Evolutionary conservation across 345 rosid species (phyloP), one percentile per base, ranked within the genome.

Genomic region (Euclidium syriacum): DNA sequence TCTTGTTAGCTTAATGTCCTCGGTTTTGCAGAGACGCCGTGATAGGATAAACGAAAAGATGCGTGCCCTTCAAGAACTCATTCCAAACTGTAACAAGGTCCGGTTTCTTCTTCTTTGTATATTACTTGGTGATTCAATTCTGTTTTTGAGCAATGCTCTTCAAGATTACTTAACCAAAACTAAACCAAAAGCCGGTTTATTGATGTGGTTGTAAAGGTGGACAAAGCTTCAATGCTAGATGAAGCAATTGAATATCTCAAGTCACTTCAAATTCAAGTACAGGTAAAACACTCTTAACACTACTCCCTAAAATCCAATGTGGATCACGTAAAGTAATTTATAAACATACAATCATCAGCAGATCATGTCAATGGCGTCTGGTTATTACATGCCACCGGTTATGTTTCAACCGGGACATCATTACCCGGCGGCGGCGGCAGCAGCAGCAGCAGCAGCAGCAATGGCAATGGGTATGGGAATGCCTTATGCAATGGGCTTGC

Each of bases 141-240:
- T 29, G n/a, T n/a, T n/a, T n/a, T n/a, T n/a, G n/a, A n/a, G n/a
- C n/a, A n/a, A n/a, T 44, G 92, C 88, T 0, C 72, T 91, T 35
- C 98, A 91, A 78, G 98, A 88, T n/a, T n/a, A 80, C 95, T 88
- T 55, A 85, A 86, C 55, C 98, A 96, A 24, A 88, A 91, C 78
- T 83, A 95, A 83, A 85, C 82, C 54, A 88, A 88, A 85, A 96
- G 88, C 49, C 51, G 44, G 2, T 17, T 27, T 17, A 11, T 18
- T 40, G 39, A 47, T 41, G 25, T 56, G 69, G 24, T 71, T 66
- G 14, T 27, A 50, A 88, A 91, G 96, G 92, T 85, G 77, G 96
- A 91, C 80, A 91, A 88, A 75, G 96, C 98, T 77, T 88, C 98
- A 2, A 85, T 91, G 95, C 88, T 91, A 25, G 98, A 91, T 56